A percentile compares a stretch with the other conserved stretches of the same genome.
phyloP scores from a whole-genome alignment of 306 rosid genomes.

The Lathyrus aphaca region DNA sequence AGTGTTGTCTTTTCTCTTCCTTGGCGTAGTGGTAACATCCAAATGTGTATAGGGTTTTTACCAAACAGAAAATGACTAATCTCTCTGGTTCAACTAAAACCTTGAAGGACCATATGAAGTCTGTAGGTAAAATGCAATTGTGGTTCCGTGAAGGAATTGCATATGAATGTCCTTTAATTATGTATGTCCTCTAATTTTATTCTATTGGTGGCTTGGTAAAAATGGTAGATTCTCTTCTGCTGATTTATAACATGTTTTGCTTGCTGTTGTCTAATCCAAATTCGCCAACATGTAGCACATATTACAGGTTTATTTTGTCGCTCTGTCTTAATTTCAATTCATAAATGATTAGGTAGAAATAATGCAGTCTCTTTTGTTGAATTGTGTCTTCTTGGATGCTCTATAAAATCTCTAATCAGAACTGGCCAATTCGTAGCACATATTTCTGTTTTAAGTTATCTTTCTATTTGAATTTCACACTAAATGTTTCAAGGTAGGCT shows the following conservation, averaged over 20 bases:
- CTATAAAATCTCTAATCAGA: slow-evolving; percentile 9
- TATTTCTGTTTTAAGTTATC: too few species aligned
- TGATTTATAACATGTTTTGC: slow-evolving; percentile 19
- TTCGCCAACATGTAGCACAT: background rate
- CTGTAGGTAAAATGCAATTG: too few species aligned
- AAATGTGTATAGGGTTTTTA: too few species aligned
- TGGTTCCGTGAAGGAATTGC: too few species aligned
- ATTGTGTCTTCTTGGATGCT: slow-evolving; percentile 16
- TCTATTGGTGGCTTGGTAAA: slow-evolving; percentile 14
- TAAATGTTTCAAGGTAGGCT: too few species aligned
- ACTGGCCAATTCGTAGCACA: too few species aligned
- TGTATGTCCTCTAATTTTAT: slow-evolving; percentile 12
- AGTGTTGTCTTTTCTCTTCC: too few species aligned
- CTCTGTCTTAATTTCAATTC: background rate
- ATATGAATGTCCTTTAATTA: slow-evolving; percentile 35
- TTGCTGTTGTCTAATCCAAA: slow-evolving; percentile 18
- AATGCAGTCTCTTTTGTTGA: background rate
- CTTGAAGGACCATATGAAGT: too few species aligned
- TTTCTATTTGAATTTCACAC: too few species aligned
- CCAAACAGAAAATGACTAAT: too few species aligned
- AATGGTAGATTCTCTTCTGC: slow-evolving; percentile 12
- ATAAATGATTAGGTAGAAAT: slow-evolving; percentile 19
- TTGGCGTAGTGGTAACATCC: too few species aligned
- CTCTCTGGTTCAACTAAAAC: too few species aligned
- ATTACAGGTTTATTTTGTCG: slow-evolving; percentile 1